Evolutionary conservation across 192 early-diverging fungal species (phyloP), one percentile per base, ranked within the genome.

Genomic region (Gryganskiella cystojenkinii): DNA sequence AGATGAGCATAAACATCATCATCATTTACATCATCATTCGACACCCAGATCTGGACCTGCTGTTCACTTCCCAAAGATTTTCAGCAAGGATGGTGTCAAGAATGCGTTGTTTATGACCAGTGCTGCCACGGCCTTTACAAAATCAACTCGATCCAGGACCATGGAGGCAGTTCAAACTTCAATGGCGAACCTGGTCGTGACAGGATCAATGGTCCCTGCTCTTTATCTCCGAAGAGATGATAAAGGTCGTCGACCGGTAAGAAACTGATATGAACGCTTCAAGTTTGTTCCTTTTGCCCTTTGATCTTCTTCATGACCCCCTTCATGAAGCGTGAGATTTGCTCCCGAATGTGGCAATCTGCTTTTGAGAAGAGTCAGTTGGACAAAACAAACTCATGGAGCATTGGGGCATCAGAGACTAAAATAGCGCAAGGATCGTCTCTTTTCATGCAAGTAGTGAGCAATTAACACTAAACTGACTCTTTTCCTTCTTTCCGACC

Each of bases 241-340:
- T 55, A 83, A 75, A 50, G 71, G 71, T 0, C 66, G 75, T 63
- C 76, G 70, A 54, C 59, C 81, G 25, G 81, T 83, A 78, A 52
- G 59, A 30, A 58, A 50, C n/a, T n/a, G n/a, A n/a, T n/a, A n/a
- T 30, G 35, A 31, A 9, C 27, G 40, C 35, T 51, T 50, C 55
- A 35, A 17, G 27, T 24, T 25, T 61, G 31, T 51, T 50, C 28
- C 46, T 71, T 43, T 40, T 31, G 25, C 27, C 25, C 30, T 53
- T 22, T 19, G 17, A 6, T 5, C 20, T 9, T 50, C 22, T 50
- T 22, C 47, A 14, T 54, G 45, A 50, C 30, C n/a, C 30, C n/a
- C 25, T 3, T 19, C n/a, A 19, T 31, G 5, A 24, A 24, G 25
- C 22, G 17, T 50, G 49, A 50, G 49, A 50, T n/a, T 24, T 24